Conservation (phyloP, 257 asterid species). For the Nicotiana benthamiana region DNA sequence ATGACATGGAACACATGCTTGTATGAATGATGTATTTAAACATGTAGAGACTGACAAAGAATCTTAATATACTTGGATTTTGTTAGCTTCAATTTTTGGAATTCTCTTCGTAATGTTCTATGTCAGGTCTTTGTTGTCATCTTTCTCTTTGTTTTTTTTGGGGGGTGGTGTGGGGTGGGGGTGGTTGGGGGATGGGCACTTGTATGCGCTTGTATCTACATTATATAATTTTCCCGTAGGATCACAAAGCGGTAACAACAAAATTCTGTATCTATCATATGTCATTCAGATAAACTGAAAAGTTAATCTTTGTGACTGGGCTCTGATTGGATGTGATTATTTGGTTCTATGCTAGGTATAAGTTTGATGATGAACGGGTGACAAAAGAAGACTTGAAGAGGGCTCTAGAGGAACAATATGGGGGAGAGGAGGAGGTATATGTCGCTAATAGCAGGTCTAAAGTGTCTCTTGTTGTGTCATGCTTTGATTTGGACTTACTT, state of each 20-base stretch:
- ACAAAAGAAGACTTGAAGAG: constrained; percentile 94
- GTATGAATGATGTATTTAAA: too few species aligned
- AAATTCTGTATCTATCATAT: neutral
- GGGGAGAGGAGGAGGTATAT: constrained; percentile 96
- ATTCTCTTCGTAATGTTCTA: too few species aligned
- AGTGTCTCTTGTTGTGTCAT: neutral
- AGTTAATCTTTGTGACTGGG: neutral
- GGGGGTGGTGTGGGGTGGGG: too few species aligned
- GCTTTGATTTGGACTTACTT: neutral
- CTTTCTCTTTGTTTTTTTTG: too few species aligned
- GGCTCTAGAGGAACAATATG: constrained; percentile 96
- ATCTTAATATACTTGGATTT: too few species aligned
- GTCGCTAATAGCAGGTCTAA: neutral
- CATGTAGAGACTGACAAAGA: too few species aligned
- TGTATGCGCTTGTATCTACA: too few species aligned
- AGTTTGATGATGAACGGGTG: constrained; percentile 97
- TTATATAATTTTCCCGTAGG: neutral
- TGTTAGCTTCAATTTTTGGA: too few species aligned
- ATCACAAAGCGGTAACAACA: neutral
- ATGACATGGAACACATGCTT: too few species aligned
- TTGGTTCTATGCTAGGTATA: constrained; percentile 51
- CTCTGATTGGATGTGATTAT: constrained; percentile 8
- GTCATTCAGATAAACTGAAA: neutral
- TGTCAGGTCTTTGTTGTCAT: too few species aligned
- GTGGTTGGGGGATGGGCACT: too few species aligned